Percentiles rank a stretch among this genome's conserved stretches.
These are phyloP conservation scores for Lizonia empirigonia DNA, from an alignment of 2,329 filamentous ascomycete genomes.

Conservation along the genomic window DNA sequence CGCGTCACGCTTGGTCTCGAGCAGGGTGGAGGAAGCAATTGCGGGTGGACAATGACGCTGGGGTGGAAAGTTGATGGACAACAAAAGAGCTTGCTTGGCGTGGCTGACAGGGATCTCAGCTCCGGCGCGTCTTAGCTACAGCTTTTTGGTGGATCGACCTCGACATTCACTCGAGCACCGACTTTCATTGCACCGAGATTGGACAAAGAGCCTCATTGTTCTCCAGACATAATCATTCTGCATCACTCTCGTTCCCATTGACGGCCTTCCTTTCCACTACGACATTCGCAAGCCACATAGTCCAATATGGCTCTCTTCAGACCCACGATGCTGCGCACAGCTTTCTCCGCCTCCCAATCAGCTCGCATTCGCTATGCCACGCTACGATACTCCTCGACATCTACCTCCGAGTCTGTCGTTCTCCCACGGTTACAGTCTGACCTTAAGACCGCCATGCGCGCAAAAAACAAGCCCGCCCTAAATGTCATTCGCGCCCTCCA, in stretches of 20 bases:
- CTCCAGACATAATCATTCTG: background rate
- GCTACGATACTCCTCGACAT: constrained; percentile 28
- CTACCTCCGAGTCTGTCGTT: constrained; percentile 31
- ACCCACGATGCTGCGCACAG: constrained; percentile 22
- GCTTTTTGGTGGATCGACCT: constrained; percentile 14
- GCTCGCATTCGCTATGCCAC: constrained; percentile 30
- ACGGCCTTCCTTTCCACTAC: background rate
- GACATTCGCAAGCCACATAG: background rate
- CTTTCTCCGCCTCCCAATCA: constrained; percentile 20
- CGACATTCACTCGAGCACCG: constrained; percentile 8
- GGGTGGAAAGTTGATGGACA: constrained; percentile 34
- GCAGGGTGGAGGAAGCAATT: constrained; percentile 33
- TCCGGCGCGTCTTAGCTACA: constrained; percentile 18
- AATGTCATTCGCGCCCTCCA: constrained; percentile 72
- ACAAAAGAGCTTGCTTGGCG: constrained; percentile 38
- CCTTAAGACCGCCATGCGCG: constrained; percentile 55
- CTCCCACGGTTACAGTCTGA: constrained; percentile 54
- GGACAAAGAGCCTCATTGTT: too few species aligned
- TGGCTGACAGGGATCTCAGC: constrained; percentile 24
- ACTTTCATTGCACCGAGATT: background rate
- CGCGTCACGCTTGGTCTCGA: constrained; percentile 22
- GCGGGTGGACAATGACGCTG: constrained; percentile 27
- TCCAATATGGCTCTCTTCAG: constrained; percentile 37
- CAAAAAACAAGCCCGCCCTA: constrained; percentile 64
- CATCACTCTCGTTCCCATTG: too few species aligned